Evolutionary conservation across 176 grass and related monocot genomes (phyloP), one percentile per base, ranked within the genome.

Genomic region (Hordeum marinum): DNA sequence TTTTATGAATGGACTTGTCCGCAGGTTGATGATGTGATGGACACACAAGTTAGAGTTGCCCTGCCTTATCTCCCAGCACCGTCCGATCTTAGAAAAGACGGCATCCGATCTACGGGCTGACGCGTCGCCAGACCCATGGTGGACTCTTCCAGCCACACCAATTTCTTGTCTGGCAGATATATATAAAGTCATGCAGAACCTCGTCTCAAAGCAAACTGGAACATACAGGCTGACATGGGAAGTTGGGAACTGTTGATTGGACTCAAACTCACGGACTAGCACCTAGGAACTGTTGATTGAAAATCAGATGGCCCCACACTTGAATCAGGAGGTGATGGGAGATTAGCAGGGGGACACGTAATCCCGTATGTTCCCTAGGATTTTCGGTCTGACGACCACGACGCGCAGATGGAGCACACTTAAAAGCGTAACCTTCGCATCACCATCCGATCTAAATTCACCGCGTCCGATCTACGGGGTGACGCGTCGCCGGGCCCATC

Each of bases 91-190:
- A 9, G 34, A 15, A 21, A 77, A 8, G 31, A 8, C 7, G 13
- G 83, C 32, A 41, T 15, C 15, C 66, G 73, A 85, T 85, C 15
- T 20, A 77, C 7, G 43, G 3, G 23, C 32, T 77, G 73, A 85
- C n/a, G 83, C 63, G 82, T 77, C 60, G 8, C 29, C 12, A 26
- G 13, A 71, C 3, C 26, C 20, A 48, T 15, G 17, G 8, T n/a
- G 18, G 29, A 54, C 29, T 23, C 68, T 7, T 59, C 17, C 17
- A 11, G 31, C 63, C 18, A 69, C 35, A 40, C 20, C 67, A 69
- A 9, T 10, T 69, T 11, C 68, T 70, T n/a, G 21, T 68, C 66
- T 3, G 18, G 34, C 1, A 70, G 67, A 29, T 29, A 69, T 29
- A 69, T 17, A 65, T 70, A 72, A 25, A 23, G 5, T 3, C 21